Evolutionary conservation across 352 stramenopile species (phyloP).

Genomic region (Globisporangium alternatum): DNA sequence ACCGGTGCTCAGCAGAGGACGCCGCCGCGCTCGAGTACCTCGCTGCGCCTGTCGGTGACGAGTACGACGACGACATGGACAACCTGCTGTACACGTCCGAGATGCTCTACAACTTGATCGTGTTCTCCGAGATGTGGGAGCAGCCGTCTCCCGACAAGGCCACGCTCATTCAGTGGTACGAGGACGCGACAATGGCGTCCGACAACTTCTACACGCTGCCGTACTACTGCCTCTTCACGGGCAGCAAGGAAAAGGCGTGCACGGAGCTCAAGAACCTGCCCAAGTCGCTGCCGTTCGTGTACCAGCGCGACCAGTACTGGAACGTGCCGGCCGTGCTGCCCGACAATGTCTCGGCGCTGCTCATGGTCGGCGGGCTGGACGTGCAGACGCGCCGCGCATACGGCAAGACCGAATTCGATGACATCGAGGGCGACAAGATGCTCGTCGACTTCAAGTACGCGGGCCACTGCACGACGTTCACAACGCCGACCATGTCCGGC

Average conservation of each 20-base stretch:
- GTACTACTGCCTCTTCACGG: constrained; percentile 79
- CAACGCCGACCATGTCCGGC: constrained; percentile 45
- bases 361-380: constrained; percentile 58
- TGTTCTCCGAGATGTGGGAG: constrained; percentile 80
- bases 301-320: constrained; percentile 67
- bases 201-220: constrained; percentile 66
- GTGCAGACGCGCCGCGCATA: constrained; percentile 51
- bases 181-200: constrained; percentile 54
- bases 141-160: constrained; percentile 46
- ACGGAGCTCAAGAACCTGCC: constrained; percentile 46
- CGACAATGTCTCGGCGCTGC: constrained; percentile 36
- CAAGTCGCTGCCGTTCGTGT: constrained; percentile 33
- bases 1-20: constrained; percentile 39
- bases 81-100: constrained; percentile 58
- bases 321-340: constrained; percentile 54
- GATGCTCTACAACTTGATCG: constrained; percentile 77
- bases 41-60: constrained; percentile 14
- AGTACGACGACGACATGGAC: constrained; percentile 36
- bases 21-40: constrained; percentile 37
- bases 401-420: constrained; percentile 47
- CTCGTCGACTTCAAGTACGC: constrained; percentile 69
- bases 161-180: constrained; percentile 57
- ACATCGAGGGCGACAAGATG: constrained; percentile 48
- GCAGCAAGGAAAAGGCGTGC: constrained; percentile 56
- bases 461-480: constrained; percentile 78